A percentile compares a stretch with the other conserved stretches of the same genome.
These are phyloP conservation scores for Wickerhamiella lipophila DNA, from an alignment of 805 yeast species.

Conservation along the genomic window DNA sequence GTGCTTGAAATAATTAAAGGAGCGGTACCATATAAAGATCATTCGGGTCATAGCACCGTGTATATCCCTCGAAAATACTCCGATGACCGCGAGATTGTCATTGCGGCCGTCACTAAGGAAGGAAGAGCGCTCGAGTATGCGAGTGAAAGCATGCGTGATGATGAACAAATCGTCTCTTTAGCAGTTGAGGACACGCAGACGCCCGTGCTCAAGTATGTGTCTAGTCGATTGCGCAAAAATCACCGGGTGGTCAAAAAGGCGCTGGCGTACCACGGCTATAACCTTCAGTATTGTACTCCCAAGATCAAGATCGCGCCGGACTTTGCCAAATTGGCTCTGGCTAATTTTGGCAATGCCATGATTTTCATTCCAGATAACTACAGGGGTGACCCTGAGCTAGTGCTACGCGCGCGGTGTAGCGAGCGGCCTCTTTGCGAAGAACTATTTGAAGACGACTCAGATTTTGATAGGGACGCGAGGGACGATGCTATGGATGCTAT, in stretches of 20 bases:
- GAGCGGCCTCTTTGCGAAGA: neutral
- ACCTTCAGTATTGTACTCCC: neutral
- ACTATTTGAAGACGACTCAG: neutral
- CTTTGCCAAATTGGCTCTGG: neutral
- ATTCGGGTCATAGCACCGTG: neutral
- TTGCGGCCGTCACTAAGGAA: neutral
- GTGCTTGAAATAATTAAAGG: neutral
- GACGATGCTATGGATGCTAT: neutral
- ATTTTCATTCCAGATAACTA: neutral
- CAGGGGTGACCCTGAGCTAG: neutral
- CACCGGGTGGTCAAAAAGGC: neutral
- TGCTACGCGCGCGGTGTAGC: slow-evolving; percentile 1
- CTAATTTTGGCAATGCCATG: neutral
- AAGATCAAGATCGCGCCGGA: neutral
- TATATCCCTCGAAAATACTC: neutral
- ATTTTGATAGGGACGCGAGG: neutral
- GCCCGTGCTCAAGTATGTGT: neutral
- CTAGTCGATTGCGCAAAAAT: neutral
- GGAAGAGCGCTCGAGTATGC: neutral
- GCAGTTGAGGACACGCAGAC: neutral
- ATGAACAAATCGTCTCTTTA: neutral
- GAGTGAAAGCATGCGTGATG: neutral
- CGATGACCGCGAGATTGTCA: neutral
- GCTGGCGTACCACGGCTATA: neutral
- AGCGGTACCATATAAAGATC: neutral